These are phyloP conservation scores for Neonectria sp. DNA, from an alignment of 2,329 filamentous ascomycete genomes.

Conservation along the genomic window DNA sequence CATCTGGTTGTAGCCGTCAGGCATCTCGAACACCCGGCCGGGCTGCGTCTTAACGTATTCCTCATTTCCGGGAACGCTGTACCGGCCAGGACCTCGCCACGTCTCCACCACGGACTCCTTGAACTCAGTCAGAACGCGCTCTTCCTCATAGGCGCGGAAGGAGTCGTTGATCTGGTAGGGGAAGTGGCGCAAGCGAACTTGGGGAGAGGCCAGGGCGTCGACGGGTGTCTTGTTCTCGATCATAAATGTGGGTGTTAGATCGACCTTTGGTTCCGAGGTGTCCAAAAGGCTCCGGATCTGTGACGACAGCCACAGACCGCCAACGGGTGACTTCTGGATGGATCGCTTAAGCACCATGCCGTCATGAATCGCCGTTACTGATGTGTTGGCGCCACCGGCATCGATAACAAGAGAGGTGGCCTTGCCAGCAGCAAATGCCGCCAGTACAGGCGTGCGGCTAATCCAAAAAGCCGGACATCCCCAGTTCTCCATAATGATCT, in stretches of 20 bases:
- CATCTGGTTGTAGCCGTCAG: conserved; percentile 95
- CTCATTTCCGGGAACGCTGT: conserved; percentile 77
- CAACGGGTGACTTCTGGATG: conserved; percentile 86
- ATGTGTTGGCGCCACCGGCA: conserved; percentile 89
- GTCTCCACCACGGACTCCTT: conserved; percentile 98
- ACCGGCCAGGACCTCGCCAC: conserved; percentile 85
- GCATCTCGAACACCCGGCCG: conserved; percentile 95
- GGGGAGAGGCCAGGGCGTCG: conserved; percentile 85
- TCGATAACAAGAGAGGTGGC: conserved; percentile 94
- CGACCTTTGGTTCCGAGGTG: conserved; percentile 77
- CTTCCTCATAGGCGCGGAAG: conserved; percentile 89
- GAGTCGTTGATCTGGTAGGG: conserved; percentile 73
- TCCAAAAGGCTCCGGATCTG: conserved; percentile 89
- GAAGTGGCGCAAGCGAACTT: conserved; percentile 83
- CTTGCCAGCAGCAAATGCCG: conserved; percentile 94
- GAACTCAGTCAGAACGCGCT: conserved; percentile 93
- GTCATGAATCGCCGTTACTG: conserved; percentile 92
- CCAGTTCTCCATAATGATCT: conserved; percentile 98
- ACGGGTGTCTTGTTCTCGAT: conserved; percentile 90
- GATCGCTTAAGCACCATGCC: conserved; percentile 95
- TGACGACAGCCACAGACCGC: conserved; percentile 89
- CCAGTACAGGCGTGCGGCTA: conserved; percentile 88
- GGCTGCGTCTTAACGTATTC: conserved; percentile 81
- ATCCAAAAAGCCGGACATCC: conserved; percentile 95
- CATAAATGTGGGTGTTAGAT: conserved; percentile 88